These are phyloP conservation scores for Boletus coccyginus DNA, from an alignment of 768 basidiomycete species.

Conservation along the genomic window DNA sequence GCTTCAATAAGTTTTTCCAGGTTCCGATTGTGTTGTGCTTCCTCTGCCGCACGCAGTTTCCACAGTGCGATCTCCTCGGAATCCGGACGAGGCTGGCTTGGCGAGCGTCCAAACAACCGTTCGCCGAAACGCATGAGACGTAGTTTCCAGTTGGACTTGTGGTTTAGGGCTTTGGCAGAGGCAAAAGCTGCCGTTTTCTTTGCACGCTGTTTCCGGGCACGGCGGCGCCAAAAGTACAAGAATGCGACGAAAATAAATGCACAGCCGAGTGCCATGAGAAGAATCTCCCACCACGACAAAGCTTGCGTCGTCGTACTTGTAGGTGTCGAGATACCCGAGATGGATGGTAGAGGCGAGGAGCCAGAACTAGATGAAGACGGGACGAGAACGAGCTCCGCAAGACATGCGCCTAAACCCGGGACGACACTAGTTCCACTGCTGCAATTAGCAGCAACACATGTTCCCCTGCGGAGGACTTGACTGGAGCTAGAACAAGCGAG, in stretches of 20 bases:
- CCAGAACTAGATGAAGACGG: slow-evolving; percentile 44
- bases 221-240: slow-evolving; percentile 67
- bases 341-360: slow-evolving; percentile 43
- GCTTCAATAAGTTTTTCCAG: slow-evolving; percentile 51
- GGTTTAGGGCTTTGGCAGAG: slow-evolving; percentile 50
- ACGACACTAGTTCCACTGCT: slow-evolving; percentile 52
- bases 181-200: slow-evolving; percentile 67
- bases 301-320: slow-evolving; percentile 35
- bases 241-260: slow-evolving; percentile 72
- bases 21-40: slow-evolving; percentile 45
- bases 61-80: slow-evolving; percentile 49
- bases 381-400: slow-evolving; percentile 66
- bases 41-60: slow-evolving; percentile 50
- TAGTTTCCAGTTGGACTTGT: slow-evolving; percentile 50
- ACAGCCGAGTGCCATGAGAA: slow-evolving; percentile 79
- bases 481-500: slow-evolving; percentile 68
- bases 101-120: slow-evolving; percentile 51
- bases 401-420: slow-evolving; percentile 72
- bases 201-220: slow-evolving; percentile 64
- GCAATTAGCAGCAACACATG: slow-evolving; percentile 65
- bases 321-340: slow-evolving; percentile 59
- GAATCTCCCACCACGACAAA: slow-evolving; percentile 80
- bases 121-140: slow-evolving; percentile 56
- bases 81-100: slow-evolving; percentile 26
- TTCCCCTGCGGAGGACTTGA: slow-evolving; percentile 59